These are phyloP conservation scores for Abrus precatorius DNA, from an alignment of 306 rosid genomes.

Conservation along the genomic window DNA sequence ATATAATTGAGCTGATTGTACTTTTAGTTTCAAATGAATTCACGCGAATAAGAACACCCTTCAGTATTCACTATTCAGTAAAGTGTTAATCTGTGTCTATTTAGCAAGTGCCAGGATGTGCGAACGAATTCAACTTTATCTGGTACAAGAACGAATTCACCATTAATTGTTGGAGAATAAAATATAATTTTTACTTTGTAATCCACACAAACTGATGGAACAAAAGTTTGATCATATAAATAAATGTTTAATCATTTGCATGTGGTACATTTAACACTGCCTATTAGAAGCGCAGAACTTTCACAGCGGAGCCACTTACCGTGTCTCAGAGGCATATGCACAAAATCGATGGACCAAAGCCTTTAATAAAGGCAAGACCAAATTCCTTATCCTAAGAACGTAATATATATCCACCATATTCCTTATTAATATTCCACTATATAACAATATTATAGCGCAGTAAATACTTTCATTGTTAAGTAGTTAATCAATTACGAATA, in stretches of 20 bases:
- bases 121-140: constrained; percentile 21
- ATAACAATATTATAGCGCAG: background rate
- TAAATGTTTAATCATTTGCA: background rate
- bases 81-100: constrained; percentile 28
- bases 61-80: background rate
- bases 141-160: constrained; percentile 22
- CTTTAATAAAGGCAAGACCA: constrained; percentile 18
- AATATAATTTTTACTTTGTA: background rate
- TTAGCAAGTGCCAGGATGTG: constrained; percentile 15
- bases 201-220: constrained; percentile 18
- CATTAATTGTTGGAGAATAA: constrained; percentile 38
- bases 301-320: constrained; percentile 18
- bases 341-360: constrained; percentile 26
- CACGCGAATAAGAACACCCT: background rate
- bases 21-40: constrained; percentile 26
- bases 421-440: background rate
- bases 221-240: background rate
- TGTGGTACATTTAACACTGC: constrained; percentile 32
- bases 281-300: background rate
- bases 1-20: constrained; percentile 28
- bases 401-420: constrained; percentile 11
- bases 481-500: too few species aligned
- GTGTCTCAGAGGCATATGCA: constrained; percentile 7
- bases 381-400: constrained; percentile 13
- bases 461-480: background rate